phyloP scores from a whole-genome alignment of 2,329 filamentous ascomycete genomes.

The Fusarium bactridioides region DNA sequence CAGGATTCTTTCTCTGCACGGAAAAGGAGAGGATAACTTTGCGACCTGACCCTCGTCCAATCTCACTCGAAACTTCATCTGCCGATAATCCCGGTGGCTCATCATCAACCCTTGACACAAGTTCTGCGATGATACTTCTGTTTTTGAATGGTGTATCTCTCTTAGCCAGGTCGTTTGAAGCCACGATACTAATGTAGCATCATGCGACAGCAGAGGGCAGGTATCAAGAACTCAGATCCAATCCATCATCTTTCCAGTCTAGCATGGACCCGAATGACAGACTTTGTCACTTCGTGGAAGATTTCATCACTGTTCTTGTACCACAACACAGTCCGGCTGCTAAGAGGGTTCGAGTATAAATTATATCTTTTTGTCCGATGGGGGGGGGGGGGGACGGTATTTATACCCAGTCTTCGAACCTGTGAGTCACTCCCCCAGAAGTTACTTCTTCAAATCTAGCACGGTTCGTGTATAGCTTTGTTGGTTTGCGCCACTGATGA shows the following conservation, averaged over 20 bases:
- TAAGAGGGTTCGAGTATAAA: neutral
- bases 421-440: rapidly evolving
- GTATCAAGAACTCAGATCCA: neutral
- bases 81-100: too few species aligned
- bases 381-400: too few species aligned
- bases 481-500: neutral
- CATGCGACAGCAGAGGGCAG: neutral
- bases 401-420: neutral
- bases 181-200: neutral
- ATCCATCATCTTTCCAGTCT: neutral
- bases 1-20: neutral
- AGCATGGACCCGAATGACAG: neutral
- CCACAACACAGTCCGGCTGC: neutral
- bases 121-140: too few species aligned
- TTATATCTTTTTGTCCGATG: neutral
- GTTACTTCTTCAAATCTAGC: neutral
- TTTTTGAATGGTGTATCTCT: neutral
- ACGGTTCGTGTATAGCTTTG: neutral
- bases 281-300: neutral
- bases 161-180: rapidly evolving
- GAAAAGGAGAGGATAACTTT: too few species aligned
- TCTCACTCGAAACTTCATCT: neutral
- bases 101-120: neutral
- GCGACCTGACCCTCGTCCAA: neutral
- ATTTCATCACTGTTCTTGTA: neutral